Base-by-base conservation (phyloP, 2,329 filamentous ascomycete species). In the Claviceps sorghi region DNA sequence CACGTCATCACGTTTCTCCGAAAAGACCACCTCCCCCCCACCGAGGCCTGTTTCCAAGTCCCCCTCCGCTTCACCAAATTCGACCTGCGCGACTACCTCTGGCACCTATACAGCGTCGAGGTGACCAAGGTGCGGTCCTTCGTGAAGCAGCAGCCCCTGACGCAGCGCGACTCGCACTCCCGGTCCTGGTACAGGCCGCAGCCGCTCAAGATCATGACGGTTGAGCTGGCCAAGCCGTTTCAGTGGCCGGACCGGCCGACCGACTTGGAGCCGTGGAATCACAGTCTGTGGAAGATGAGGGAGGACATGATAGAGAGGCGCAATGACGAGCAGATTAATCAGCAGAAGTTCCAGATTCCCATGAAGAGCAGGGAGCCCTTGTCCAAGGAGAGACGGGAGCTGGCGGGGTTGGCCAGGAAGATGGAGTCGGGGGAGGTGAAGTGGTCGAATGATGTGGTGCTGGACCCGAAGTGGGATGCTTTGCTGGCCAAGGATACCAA, bases 61-160 rank as follows among this genome's bases (percentile, higher is more conserved):
- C 93, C 93, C 11, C 78, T 97, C 60, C 82, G 80, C 61, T 89
- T 96, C 76, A 95, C 88, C 76, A 98, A 98, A 72, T 84, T 97
- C 69, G 93, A 98, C 67, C 73, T 98, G 43, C 87, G 89, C 68
- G 90, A 96, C 73, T 98, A 97, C 73, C 83, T 98, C 56, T 86
- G 80, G 72, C 83, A 95, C 67, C 79, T 79, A 44, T 98, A 98
- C 75, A 76, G 78, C 55, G 83, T 97, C 56, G 77, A 83, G 57
- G 80, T 84, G 51, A 72, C 80, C 50, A 75, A 75, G 58, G 82
- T 97, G 56, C 86, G 91, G 56, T 89, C 86, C 51, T 91, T 64
- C 54, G 79, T 97, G 63, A 82, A 86, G 69, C 76, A 81, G 65
- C 79, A 66, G 55, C 68, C 70, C 17, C 76, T 77, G 53, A 78